Evolutionary conservation across 2,329 filamentous ascomycete genomes (phyloP).

Genomic region (Rutstroemia sp.): DNA sequence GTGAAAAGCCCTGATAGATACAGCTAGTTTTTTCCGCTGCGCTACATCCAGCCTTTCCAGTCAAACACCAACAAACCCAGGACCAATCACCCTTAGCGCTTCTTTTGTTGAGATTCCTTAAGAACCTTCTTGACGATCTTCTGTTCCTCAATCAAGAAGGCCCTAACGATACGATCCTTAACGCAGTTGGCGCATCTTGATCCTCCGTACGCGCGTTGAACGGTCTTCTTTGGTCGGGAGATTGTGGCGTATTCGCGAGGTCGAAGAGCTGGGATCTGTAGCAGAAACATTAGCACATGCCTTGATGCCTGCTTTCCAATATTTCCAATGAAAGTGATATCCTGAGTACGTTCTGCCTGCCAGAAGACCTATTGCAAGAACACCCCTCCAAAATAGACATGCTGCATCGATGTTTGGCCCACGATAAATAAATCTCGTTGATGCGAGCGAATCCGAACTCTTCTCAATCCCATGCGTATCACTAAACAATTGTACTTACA

Average conservation of each 20-base stretch:
- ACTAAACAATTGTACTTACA: conserved; percentile 57
- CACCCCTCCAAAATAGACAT: too few relatives aligned
- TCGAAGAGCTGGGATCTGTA: conserved; percentile 86
- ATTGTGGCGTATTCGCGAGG: conserved; percentile 96
- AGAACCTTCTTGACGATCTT: conserved; percentile 99
- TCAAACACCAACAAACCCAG: conserved; percentile 29
- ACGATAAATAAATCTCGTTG: background rate
- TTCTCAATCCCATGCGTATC: background rate
- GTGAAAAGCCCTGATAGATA: conserved; percentile 28
- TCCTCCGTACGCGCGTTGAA: conserved; percentile 96
- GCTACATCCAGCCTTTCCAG: conserved; percentile 29
- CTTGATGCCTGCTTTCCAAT: background rate
- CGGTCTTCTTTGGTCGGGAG: conserved; percentile 98
- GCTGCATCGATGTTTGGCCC: too few relatives aligned
- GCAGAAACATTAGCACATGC: conserved; percentile 23
- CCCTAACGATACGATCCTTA: conserved; percentile 93
- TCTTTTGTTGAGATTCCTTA: conserved; percentile 84
- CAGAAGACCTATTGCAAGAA: too few relatives aligned
- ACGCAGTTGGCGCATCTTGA: conserved; percentile 98
- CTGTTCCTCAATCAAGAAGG: conserved; percentile 99
- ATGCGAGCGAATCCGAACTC: background rate
- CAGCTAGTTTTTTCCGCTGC: conserved; percentile 29
- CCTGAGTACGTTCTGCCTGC: background rate
- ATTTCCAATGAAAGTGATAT: background rate
- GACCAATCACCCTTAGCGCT: conserved; percentile 26